Base-by-base conservation (phyloP, 257 asterid genomes). In the Fraxinus anomala region DNA sequence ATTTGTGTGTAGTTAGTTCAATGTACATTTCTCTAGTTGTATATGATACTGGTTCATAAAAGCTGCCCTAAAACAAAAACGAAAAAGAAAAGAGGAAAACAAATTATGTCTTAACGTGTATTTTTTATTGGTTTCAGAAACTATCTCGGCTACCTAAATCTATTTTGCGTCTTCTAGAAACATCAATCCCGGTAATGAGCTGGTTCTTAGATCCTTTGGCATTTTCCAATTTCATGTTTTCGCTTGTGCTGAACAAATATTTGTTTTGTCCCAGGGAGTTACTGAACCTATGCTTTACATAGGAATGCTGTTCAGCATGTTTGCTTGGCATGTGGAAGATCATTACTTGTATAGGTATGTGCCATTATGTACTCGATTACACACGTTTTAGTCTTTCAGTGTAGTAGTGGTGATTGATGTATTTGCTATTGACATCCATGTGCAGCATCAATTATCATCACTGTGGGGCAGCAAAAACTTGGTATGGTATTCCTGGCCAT, bases 281-380 rank as follows among this genome's bases (percentile, higher is more conserved):
- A 96, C 99, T 75, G 99, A 96, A 85, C 99, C 99, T 17, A 96
- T 96, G 99, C 92, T 96, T 34, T 96, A 96, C 83, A 93, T 96
- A 49, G 99, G 99, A 72, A 96, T 96, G 99, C 88, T 95, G 72
- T 95, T 95, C 78, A 95, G 99, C 82, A 88, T 95, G 97, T 95
- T 95, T 83, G 99, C 99, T 74, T 95, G 99, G 99, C 99, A 95
- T 72, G 99, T 93, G 77, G 99, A 95, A 88, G 99, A 95, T 85
- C 99, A 95, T 90, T 95, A 95, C 89, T 80, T 95, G 76, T 93
- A 95, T 77, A 95, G 98, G 99, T 93, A 75, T 70, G 74, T 42
- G 14, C 76, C 69, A 70, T 54, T 72, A 4, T 56, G 33, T 61
- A 36, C 66, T 26, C 77, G 21, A 71, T 39, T n/a, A 23, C 19